These are phyloP conservation scores for Solanum medicagineum DNA, from an alignment of 257 asterid genomes.

Conservation along the genomic window DNA sequence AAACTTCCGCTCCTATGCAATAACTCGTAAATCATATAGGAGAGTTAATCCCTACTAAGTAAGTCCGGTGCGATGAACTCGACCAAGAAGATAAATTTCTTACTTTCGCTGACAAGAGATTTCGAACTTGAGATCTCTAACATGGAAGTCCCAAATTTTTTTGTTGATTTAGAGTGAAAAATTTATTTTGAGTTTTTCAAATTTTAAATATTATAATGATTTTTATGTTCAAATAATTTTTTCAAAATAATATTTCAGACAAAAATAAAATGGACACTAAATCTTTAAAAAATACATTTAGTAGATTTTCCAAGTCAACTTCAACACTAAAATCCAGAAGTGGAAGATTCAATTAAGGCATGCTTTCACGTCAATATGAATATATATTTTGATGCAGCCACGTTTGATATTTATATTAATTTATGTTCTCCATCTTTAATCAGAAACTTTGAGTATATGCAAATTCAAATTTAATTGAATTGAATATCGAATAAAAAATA, in stretches of 20 bases:
- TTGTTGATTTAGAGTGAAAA: not conserved
- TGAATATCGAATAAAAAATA: no score
- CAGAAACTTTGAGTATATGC: not conserved
- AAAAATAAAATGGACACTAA: no score
- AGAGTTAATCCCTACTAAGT: no score
- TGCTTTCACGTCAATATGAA: not conserved
- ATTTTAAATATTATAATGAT: not conserved
- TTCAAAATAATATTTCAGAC: no score
- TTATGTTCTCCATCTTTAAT: rapidly evolving
- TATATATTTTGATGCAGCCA: not conserved
- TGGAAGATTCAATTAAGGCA: not conserved
- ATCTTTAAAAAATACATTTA: not conserved
- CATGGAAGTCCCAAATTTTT: not conserved
- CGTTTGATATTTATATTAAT: not conserved
- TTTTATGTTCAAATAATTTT: not conserved
- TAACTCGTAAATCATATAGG: no score
- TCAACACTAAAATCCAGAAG: not conserved
- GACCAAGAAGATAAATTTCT: no score
- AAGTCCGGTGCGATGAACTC: no score
- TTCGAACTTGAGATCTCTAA: no score
- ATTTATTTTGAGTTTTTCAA: no score
- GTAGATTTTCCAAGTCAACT: not conserved
- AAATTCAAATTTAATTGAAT: not conserved
- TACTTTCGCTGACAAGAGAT: no score
- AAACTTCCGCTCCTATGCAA: no score